Base-by-base conservation (phyloP, 441 rosid genomes). In the Aquilaria agallochum region DNA sequence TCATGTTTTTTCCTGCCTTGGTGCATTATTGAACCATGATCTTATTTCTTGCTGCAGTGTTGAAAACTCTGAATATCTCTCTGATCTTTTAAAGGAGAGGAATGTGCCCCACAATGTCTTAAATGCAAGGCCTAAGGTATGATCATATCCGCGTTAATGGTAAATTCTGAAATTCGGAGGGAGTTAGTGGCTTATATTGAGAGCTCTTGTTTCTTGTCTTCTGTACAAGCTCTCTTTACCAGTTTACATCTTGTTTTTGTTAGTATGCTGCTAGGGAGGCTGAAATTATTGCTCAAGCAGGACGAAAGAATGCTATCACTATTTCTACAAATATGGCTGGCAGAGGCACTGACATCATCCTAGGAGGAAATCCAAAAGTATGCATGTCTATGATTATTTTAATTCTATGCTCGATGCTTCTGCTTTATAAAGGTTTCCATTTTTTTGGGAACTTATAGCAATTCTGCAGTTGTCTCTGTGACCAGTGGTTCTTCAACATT, bases 311-410 rank as follows among this genome's bases (percentile, higher is more conserved):
- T 81, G 95, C 98, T 70, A 88, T 93, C 70, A 93, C 98, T 62
- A 84, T 94, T 71, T 88, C 98, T 59, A 94, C 98, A 67, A 94
- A 94, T 74, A 90, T 94, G 98, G 97, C 98, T 73, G 98, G 98
- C 67, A 87, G 98, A 73, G 98, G 98, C 65, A 94, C 98, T 45
- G 97, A 94, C 68, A 90, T 94, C 72, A 94, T 90, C 71, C 79
- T 94, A 55, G 97, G 98, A 61, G 98, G 98, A 81, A 94, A 90
- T 71, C 93, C 98, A 52, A 90, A 87, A 75, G 98, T 90, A 81
- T 56, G 80, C 72, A 14, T 48, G 11, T 64, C 11, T 65, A 45
- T 48, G 56, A 42, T 60, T 33, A 31, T 68, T 55, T 55, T 5
- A 10, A 13, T 27, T 59, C 60, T 60, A 47, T 51, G 13, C 36